Evolutionary conservation across 2,329 filamentous ascomycete species (phyloP), one percentile per base, ranked within the genome.

Genomic region (Beauveria scarabaeidicola): DNA sequence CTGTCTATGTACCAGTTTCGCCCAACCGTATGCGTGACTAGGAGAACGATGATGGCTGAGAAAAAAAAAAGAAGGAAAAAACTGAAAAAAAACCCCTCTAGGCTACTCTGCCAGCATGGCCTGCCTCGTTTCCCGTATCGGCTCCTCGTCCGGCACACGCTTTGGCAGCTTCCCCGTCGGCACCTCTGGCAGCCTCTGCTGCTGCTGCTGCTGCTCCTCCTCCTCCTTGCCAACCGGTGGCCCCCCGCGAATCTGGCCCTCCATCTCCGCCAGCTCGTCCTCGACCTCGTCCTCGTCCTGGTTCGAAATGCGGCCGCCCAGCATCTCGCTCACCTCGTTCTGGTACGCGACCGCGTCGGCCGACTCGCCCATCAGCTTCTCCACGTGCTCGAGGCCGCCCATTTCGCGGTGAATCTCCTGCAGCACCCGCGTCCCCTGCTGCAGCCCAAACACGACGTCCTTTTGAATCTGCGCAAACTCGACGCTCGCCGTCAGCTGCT

Each of bases 231-330:
- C 21, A 4, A 15, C 46, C 32, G 29, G 19, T 25, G 25, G 27
- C 17, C 15, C 7, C 36, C 52, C 27, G 1, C 25, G 41, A 11
- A 75, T 61, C 58, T 75, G 72, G 62, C 72, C 69, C 72, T 92
- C 89, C 64, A 99, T 79, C 1, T 86, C 87, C 59, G 89, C 90
- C 56, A 99, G 78, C 75, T 99, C 94, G 69, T 97, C 92, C 71
- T 99, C 94, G 38, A 99, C 94, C 69, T 97, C 94, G 69, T 97
- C 93, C 73, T 99, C 94, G 73, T 99, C 94, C 68, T 95, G 89
- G 69, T 91, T 94, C 15, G 91, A 90, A 77, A 99, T 92, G 66
- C 87, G 85, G 13, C 89, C 89, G 38, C 87, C 89, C 3, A 99
- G 83, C 82, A 97, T 89, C 53, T 96, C 90, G 74, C 88, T 94